phyloP scores from a whole-genome alignment of 192 early-diverging fungal genomes.

The Dispira simplex region DNA sequence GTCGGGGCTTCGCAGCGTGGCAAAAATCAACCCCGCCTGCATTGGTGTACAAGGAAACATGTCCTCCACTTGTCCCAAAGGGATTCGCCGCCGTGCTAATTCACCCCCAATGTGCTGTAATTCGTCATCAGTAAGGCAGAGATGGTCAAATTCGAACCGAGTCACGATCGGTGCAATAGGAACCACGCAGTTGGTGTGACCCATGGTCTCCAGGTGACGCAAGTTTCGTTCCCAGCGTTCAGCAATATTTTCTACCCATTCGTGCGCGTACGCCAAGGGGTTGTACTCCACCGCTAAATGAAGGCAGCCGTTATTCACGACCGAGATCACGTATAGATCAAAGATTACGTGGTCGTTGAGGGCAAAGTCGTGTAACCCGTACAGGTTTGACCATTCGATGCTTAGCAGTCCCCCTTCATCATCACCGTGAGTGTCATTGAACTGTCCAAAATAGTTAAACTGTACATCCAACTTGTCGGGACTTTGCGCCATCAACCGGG shows the following conservation, averaged over 20 bases:
- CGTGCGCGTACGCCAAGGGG: not conserved
- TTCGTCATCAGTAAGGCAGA: not conserved
- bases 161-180: not conserved
- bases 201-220: not conserved
- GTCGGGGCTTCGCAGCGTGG: not conserved
- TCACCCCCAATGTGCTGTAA: not conserved
- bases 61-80: not conserved
- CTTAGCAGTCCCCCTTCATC: not conserved
- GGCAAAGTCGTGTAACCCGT: not conserved
- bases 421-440: not conserved
- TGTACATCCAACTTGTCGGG: conserved; percentile 2
- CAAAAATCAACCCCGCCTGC: not conserved
- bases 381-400: conserved; percentile 4
- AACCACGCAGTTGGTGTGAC: no score
- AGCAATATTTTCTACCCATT: not conserved
- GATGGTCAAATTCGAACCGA: not conserved
- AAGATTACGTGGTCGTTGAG: not conserved
- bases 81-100: not conserved
- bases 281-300: conserved; percentile 1
- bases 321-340: not conserved
- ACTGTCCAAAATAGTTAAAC: conserved; percentile 9
- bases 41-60: not conserved
- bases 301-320: not conserved
- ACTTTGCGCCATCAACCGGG: not conserved
- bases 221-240: not conserved